A percentile compares a stretch with the other conserved stretches of the same genome.
phyloP scores from a whole-genome alignment of 768 basidiomycete species.

The Pisolithus albus region DNA sequence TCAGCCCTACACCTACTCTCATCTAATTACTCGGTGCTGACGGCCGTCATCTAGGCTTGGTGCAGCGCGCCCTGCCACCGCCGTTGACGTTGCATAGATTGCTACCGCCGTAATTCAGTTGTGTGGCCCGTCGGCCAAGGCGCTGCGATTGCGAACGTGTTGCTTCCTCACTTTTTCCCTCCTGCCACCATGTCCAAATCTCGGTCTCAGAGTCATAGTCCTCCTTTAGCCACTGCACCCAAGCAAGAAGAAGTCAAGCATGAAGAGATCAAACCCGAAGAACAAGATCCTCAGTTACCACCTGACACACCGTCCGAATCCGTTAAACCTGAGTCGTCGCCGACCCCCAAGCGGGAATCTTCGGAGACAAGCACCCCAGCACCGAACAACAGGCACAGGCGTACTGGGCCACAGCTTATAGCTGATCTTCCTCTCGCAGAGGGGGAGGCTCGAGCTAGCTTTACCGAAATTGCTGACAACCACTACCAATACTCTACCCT shows the following conservation, averaged over 20 bases:
- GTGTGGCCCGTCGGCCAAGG: conserved; percentile 9
- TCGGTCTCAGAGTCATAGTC: conserved; percentile 24
- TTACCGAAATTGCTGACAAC: conserved; percentile 67
- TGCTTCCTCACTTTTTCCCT: conserved; percentile 6
- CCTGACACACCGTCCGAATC: conserved; percentile 17
- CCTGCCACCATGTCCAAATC: conserved; percentile 26
- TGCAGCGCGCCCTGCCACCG: conserved; percentile 10
- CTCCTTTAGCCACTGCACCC: conserved; percentile 10
- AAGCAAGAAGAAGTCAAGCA: conserved; percentile 1
- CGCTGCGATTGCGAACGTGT: conserved; percentile 12
- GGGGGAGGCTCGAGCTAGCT: conserved; percentile 62
- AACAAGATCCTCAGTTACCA: conserved; percentile 15
- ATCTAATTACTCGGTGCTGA: conserved; percentile 8
- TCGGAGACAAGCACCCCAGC: conserved; percentile 32
- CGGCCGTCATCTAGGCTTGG: conserved; percentile 4
- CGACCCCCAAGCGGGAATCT: conserved; percentile 30
- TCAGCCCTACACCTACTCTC: not conserved
- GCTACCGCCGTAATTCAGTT: conserved; percentile 19
- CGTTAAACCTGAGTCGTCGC: conserved; percentile 24
- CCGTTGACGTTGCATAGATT: conserved; percentile 14
- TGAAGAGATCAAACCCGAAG: conserved; percentile 10
- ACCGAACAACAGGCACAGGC: conserved; percentile 30
- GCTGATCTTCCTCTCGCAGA: conserved; percentile 73
- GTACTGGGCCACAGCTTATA: conserved; percentile 59
- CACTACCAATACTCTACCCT: conserved; percentile 83